Evolutionary conservation across 208 protist genomes (phyloP).

Genomic region (Zelonia costaricensis): DNA sequence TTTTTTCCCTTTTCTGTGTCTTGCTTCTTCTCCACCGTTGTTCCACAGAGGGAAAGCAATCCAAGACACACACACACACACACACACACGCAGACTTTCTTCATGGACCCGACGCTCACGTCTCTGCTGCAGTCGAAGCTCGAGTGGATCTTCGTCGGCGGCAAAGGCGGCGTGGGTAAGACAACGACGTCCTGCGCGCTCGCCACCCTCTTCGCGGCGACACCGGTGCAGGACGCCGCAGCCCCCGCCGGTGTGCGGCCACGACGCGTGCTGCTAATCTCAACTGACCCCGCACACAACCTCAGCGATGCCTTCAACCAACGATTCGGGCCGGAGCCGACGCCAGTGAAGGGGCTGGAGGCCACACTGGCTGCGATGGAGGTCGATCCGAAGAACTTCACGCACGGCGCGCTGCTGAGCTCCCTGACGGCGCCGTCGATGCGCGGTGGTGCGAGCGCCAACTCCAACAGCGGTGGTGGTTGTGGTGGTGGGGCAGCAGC

Average conservation of each 20-base stretch:
- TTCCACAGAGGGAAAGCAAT: too few species aligned
- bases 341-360: conserved; percentile 78
- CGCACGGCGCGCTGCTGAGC: conserved; percentile 21
- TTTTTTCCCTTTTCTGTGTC: not conserved
- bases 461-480: too few species aligned
- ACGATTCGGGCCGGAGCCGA: conserved; percentile 90
- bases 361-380: conserved; percentile 95
- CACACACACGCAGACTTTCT: not conserved
- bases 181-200: conserved; percentile 94
- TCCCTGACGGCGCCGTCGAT: conserved; percentile 1
- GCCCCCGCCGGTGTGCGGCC: conserved; percentile 22
- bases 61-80: not conserved
- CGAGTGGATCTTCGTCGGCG: conserved; percentile 94
- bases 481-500: too few species aligned
- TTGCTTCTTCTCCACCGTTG: not conserved
- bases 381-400: conserved; percentile 76
- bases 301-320: conserved; percentile 98
- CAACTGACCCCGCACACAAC: conserved; percentile 99
- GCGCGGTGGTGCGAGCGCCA: not conserved
- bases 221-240: conserved; percentile 34
- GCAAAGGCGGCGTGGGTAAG: conserved; percentile 99
- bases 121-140: conserved; percentile 45
- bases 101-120: conserved; percentile 50
- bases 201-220: conserved; percentile 92
- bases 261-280: conserved; percentile 95